Percentiles rank a stretch among this genome's conserved stretches.
These are phyloP conservation scores for Cyphellophora europaea DNA, from an alignment of 2,329 filamentous ascomycete species.

Conservation along the genomic window DNA sequence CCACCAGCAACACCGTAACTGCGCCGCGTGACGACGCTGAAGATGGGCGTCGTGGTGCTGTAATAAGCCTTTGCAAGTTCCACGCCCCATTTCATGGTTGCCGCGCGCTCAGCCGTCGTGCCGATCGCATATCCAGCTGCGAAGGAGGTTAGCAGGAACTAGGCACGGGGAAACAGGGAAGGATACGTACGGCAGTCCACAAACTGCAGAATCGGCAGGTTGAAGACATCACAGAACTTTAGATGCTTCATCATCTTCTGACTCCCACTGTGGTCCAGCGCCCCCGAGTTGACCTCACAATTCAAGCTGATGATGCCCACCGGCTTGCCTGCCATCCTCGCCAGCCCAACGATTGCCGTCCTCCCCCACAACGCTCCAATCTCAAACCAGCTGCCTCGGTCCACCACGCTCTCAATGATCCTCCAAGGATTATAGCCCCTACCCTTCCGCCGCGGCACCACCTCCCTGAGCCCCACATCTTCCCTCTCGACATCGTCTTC, in stretches of 20 bases:
- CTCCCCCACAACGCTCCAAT: slow-evolving; percentile 55
- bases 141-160: slow-evolving; percentile 2
- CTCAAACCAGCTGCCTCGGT: slow-evolving; percentile 51
- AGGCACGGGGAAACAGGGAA: background rate
- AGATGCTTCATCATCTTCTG: slow-evolving; percentile 53
- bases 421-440: slow-evolving; percentile 52
- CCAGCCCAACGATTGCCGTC: slow-evolving; percentile 52
- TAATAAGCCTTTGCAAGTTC: slow-evolving; percentile 54
- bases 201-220: slow-evolving; percentile 55
- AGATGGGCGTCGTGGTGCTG: slow-evolving; percentile 53
- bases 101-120: slow-evolving; percentile 51
- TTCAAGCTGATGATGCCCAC: slow-evolving; percentile 53
- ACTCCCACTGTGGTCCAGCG: slow-evolving; percentile 50
- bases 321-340: slow-evolving; percentile 46
- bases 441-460: slow-evolving; percentile 49
- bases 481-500: slow-evolving; percentile 42
- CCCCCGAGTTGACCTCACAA: slow-evolving; percentile 52
- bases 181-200: slow-evolving; percentile 44
- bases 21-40: slow-evolving; percentile 52
- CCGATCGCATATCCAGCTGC: slow-evolving; percentile 54
- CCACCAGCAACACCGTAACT: slow-evolving; percentile 57
- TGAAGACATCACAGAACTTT: slow-evolving; percentile 58
- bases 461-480: slow-evolving; percentile 41
- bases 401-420: slow-evolving; percentile 50
- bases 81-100: slow-evolving; percentile 57